These are phyloP conservation scores for Dovyalis caffra DNA, from an alignment of 345 rosid species.

Conservation along the genomic window DNA sequence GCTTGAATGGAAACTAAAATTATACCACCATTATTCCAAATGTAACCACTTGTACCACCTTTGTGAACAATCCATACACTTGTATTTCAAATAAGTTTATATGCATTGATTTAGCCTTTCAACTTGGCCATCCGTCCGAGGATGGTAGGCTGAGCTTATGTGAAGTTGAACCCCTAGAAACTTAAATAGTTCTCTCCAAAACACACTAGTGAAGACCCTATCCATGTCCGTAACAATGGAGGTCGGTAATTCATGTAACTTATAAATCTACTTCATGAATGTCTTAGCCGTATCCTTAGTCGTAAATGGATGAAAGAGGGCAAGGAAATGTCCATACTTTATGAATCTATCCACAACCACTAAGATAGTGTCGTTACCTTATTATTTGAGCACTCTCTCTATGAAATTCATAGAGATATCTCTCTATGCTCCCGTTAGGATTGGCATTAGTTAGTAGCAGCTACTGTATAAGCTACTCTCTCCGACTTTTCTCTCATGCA, in stretches of 20 bases:
- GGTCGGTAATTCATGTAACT: neutral
- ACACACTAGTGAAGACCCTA: neutral
- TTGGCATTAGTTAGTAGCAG: neutral
- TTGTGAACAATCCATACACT: too few relatives aligned
- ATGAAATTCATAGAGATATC: neutral
- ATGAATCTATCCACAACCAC: neutral
- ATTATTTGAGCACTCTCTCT: rapidly evolving
- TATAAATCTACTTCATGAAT: neutral
- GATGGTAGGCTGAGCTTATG: too few relatives aligned
- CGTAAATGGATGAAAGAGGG: neutral
- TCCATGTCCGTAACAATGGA: neutral
- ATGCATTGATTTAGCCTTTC: too few relatives aligned
- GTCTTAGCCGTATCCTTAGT: neutral
- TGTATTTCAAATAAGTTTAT: too few relatives aligned
- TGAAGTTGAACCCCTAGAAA: neutral
- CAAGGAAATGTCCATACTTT: neutral
- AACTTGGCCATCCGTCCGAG: too few relatives aligned
- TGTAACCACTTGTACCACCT: too few relatives aligned
- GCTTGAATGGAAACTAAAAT: too few relatives aligned
- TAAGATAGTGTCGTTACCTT: neutral
- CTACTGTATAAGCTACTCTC: too few relatives aligned
- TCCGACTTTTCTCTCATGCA: rapidly evolving
- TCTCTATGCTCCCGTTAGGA: neutral
- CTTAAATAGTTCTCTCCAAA: neutral
- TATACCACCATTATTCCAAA: too few relatives aligned